Conservation (phyloP, 2,329 filamentous ascomycete species). For the Xylaria sp. region DNA sequence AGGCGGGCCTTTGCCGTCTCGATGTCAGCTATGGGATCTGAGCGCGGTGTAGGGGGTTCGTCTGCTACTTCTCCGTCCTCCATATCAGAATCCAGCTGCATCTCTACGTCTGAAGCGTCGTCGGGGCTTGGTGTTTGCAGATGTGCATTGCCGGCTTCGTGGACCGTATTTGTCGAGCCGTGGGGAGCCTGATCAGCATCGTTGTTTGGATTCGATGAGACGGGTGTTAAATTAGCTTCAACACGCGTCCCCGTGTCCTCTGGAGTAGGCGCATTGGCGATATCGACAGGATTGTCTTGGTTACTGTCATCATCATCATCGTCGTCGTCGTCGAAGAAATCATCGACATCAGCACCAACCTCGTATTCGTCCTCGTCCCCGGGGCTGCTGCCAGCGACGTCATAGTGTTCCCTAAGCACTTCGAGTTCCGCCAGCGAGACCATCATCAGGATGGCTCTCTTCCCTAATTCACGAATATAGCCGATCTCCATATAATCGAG, state of each 20-base stretch:
- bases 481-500: conserved; percentile 80
- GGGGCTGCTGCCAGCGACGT: conserved; percentile 50
- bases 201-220: background rate
- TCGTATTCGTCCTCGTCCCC: conserved; percentile 50
- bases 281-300: conserved; percentile 40
- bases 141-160: conserved; percentile 49
- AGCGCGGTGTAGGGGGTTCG: conserved; percentile 39
- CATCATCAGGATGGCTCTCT: conserved; percentile 74
- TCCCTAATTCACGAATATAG: conserved; percentile 81
- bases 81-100: conserved; percentile 50
- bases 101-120: conserved; percentile 52
- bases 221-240: background rate
- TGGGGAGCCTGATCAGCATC: background rate
- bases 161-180: conserved; percentile 33
- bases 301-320: conserved; percentile 44
- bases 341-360: conserved; percentile 60
- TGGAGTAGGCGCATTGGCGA: conserved; percentile 40
- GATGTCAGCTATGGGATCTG: conserved; percentile 52
- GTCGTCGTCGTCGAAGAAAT: conserved; percentile 51
- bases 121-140: conserved; percentile 55
- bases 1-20: conserved; percentile 62
- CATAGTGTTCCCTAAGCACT: conserved; percentile 56
- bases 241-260: background rate
- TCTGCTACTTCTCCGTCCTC: conserved; percentile 55
- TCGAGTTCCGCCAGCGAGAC: conserved; percentile 66